Conservation (phyloP, 148 eudicot species). For the Oxyria digyna region DNA sequence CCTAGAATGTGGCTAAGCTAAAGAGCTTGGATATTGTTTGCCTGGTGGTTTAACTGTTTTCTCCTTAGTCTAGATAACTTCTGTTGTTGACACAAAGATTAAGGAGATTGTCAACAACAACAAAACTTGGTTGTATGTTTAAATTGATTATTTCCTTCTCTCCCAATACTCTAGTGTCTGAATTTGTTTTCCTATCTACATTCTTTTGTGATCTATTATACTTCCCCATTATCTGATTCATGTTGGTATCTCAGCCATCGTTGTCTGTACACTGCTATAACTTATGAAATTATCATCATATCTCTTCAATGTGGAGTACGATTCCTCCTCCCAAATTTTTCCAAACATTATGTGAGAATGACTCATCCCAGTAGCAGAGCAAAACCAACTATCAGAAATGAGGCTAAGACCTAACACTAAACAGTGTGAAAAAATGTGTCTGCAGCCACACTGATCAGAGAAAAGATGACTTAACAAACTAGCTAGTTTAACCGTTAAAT, state of each 20-base stretch:
- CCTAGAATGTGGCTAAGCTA: not conserved
- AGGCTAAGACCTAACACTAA: not conserved
- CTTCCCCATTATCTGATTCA: not conserved
- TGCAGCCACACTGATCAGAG: not conserved
- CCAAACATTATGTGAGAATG: not conserved
- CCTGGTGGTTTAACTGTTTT: no score
- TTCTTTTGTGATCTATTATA: not conserved
- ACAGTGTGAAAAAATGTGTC: not conserved
- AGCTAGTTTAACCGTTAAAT: not conserved
- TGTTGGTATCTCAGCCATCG: not conserved
- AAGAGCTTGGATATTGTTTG: not conserved
- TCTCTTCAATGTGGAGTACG: not conserved
- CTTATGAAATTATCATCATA: not conserved
- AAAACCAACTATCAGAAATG: not conserved
- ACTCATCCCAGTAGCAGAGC: no score
- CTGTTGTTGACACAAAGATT: not conserved
- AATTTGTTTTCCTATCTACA: not conserved
- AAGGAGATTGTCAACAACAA: not conserved
- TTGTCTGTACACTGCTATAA: not conserved
- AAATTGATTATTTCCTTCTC: not conserved
- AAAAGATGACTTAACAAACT: not conserved
- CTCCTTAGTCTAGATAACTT: not conserved
- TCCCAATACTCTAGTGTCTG: not conserved
- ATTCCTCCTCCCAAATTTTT: not conserved
- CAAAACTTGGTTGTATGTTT: not conserved